Conservation (phyloP, 2,329 filamentous ascomycete genomes). For the Scytalidium sp. region DNA sequence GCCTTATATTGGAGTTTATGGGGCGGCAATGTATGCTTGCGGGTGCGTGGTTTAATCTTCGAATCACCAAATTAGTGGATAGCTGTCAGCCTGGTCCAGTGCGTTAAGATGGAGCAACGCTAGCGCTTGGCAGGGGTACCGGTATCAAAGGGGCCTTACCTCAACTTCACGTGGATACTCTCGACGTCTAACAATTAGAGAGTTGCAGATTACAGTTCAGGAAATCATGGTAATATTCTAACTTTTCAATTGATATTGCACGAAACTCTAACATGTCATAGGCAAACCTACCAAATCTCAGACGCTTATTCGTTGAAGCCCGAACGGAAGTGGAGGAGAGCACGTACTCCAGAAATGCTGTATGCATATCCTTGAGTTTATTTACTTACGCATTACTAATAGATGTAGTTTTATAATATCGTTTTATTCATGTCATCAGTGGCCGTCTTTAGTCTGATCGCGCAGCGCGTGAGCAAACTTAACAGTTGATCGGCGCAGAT, state of each 20-base stretch:
- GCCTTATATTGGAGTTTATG: background rate
- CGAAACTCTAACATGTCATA: constrained; percentile 5
- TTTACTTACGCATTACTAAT: constrained; percentile 8
- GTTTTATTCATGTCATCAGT: constrained; percentile 96
- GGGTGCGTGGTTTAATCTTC: background rate
- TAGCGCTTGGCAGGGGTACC: background rate
- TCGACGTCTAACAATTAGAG: background rate
- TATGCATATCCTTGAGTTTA: constrained; percentile 42
- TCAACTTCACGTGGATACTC: background rate
- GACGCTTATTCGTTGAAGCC: constrained; percentile 92
- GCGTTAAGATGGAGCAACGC: background rate
- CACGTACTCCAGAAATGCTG: constrained; percentile 88
- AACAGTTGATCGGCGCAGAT: background rate
- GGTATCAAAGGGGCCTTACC: background rate
- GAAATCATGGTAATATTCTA: background rate
- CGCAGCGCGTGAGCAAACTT: constrained; percentile 65
- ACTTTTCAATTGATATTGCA: background rate
- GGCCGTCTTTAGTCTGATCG: constrained; percentile 88
- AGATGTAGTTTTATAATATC: constrained; percentile 85
- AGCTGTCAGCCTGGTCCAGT: background rate
- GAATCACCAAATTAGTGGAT: background rate
- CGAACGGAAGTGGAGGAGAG: constrained; percentile 91
- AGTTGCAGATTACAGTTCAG: background rate
- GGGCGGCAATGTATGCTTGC: background rate
- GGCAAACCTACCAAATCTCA: constrained; percentile 88